Evolutionary conservation across 139 green algal species (phyloP), one percentile per base, ranked within the genome.

Genomic region (Closterium sp.): DNA sequence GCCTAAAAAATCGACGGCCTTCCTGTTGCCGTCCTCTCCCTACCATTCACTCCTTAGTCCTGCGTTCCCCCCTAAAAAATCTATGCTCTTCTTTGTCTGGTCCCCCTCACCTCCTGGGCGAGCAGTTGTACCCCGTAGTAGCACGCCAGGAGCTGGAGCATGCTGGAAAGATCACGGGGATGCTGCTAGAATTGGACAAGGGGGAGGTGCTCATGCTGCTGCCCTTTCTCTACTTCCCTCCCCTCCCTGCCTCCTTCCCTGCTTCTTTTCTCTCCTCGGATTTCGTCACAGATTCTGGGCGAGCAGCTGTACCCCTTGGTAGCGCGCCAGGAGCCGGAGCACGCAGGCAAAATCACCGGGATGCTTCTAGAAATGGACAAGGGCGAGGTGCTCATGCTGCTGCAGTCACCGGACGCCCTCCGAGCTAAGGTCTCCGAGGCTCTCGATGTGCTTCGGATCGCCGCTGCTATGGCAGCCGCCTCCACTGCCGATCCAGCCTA

Each of bases 351-450:
- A 95, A 92, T 97, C 84, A 97, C 95, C 19, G 95, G 95, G 84
- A 97, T 97, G 95, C 94, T 97, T 21, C 91, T 97, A 83, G 95
- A 97, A 91, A 97, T 97, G 95, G 92, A 96, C 91, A 92, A 96
- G 84, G 91, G 92, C 7, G 95, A 97, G 90, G 92, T 97, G 83
- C 91, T 97, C 28, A 94, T 94, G 90, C 94, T 94, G 90, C 94
- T 97, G 25, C 93, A 96, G 69, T 92, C 91, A 4, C 91, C 93
- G 28, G 93, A 96, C 25, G 91, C 95, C 3, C 92, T 96, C n/a
- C 36, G 25, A 19, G 28, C 87, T 34, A 96, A 96, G 93, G 95
- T 96, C 2, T 33, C 90, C 33, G 95, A 96, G 38, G 94, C 94
- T 28, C 86, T 96, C 33, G 90, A 94, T 25, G 94, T 96, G 69